Evolutionary conservation across 768 basidiomycete genomes (phyloP).

Genomic region (Termitomyces sp.): DNA sequence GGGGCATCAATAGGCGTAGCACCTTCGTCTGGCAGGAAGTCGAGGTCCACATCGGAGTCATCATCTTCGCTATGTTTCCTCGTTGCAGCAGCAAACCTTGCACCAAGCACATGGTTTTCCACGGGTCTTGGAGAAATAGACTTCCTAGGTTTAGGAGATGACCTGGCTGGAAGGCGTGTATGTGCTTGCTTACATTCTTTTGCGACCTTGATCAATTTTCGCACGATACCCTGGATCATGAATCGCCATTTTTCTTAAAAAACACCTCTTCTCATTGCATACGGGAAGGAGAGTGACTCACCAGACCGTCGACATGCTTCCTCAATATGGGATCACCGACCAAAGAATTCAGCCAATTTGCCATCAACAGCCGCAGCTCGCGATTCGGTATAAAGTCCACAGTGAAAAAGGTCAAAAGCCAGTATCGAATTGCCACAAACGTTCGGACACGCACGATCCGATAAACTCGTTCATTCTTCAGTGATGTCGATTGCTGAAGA

Average conservation of each 20-base stretch:
- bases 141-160: conserved; percentile 23
- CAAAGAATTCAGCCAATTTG: conserved; percentile 79
- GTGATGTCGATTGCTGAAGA: conserved; percentile 41
- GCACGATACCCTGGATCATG: conserved; percentile 61
- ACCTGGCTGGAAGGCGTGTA: conserved; percentile 31
- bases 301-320: conserved; percentile 64
- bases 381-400: conserved; percentile 84
- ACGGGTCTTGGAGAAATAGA: conserved; percentile 29
- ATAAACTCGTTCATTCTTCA: conserved; percentile 63
- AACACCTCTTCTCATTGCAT: not conserved
- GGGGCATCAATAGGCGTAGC: conserved; percentile 20
- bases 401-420: conserved; percentile 86
- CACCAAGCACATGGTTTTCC: conserved; percentile 48
- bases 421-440: conserved; percentile 85
- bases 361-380: conserved; percentile 65
- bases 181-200: conserved; percentile 76
- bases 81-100: conserved; percentile 60
- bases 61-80: conserved; percentile 41
- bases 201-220: conserved; percentile 77
- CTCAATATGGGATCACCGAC: conserved; percentile 65
- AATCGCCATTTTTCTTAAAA: not conserved
- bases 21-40: conserved; percentile 57
- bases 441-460: conserved; percentile 84
- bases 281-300: conserved; percentile 28
- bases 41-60: conserved; percentile 74